A percentile compares a stretch with the other conserved stretches of the same genome.
These are phyloP conservation scores for Termitomyces sp. DNA, from an alignment of 768 basidiomycete species.

Conservation along the genomic window DNA sequence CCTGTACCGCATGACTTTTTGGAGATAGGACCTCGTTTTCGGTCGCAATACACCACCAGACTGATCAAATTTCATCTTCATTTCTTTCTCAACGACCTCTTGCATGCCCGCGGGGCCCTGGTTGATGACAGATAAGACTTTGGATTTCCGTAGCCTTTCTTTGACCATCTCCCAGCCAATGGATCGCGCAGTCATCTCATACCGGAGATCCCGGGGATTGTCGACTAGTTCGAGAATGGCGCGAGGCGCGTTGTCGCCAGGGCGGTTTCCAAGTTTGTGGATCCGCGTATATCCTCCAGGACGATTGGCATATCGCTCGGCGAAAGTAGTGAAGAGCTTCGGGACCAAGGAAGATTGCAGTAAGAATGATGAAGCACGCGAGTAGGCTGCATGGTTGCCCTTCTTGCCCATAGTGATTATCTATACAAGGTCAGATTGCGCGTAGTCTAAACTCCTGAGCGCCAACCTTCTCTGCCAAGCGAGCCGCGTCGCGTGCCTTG, in stretches of 20 bases:
- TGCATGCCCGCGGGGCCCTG: slow-evolving; percentile 40
- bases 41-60: slow-evolving; percentile 44
- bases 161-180: slow-evolving; percentile 79
- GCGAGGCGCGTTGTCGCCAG: slow-evolving; percentile 89
- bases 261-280: slow-evolving; percentile 83
- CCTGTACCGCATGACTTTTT: slow-evolving; percentile 65
- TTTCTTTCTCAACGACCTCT: slow-evolving; percentile 45
- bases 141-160: slow-evolving; percentile 40
- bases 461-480: slow-evolving; percentile 85
- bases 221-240: slow-evolving; percentile 95
- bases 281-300: slow-evolving; percentile 96
- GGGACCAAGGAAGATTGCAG: slow-evolving; percentile 65
- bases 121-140: slow-evolving; percentile 43
- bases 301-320: slow-evolving; percentile 72
- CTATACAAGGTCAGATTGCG: slow-evolving; percentile 28
- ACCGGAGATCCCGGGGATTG: slow-evolving; percentile 81
- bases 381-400: slow-evolving; percentile 62
- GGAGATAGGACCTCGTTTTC: slow-evolving; percentile 69
- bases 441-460: not conserved
- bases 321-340: slow-evolving; percentile 80
- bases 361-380: slow-evolving; percentile 73
- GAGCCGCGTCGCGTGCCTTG: slow-evolving; percentile 88
- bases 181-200: slow-evolving; percentile 83
- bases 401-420: slow-evolving; percentile 92
- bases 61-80: slow-evolving; percentile 28